Percentiles rank a stretch among this genome's conserved stretches.
Conservation (phyloP, 1,284 basidiomycete genomes). For the Schizophyllum amplum region DNA sequence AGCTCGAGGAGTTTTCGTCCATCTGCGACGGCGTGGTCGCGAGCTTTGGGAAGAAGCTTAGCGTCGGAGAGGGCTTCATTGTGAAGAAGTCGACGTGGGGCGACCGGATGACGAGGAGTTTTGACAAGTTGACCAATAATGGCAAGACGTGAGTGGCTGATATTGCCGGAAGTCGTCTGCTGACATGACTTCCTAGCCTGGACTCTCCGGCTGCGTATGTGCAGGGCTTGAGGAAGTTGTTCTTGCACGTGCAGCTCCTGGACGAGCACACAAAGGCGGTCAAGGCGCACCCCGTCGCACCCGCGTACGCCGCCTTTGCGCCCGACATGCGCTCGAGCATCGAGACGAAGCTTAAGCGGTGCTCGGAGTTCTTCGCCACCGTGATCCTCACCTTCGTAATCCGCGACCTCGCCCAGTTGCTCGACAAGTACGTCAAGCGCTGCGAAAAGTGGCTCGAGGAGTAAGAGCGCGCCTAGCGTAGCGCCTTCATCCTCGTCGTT, state of each 20-base stretch:
- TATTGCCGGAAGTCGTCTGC: no score
- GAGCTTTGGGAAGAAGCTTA: constrained; percentile 83
- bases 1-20: constrained; percentile 62
- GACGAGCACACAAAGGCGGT: constrained; percentile 83
- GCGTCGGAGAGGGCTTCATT: constrained; percentile 77
- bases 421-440: constrained; percentile 90
- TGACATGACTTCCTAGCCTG: no score
- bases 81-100: constrained; percentile 75
- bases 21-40: constrained; percentile 83
- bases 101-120: constrained; percentile 52
- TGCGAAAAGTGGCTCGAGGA: constrained; percentile 84
- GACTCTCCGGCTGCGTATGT: constrained; percentile 87
- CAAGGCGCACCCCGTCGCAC: constrained; percentile 52
- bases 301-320: constrained; percentile 65
- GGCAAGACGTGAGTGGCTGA: constrained; percentile 74
- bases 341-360: constrained; percentile 69
- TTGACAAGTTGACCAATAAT: constrained; percentile 82
- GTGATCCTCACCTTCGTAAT: constrained; percentile 91
- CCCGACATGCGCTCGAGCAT: constrained; percentile 53
- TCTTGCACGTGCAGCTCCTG: constrained; percentile 69
- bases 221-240: constrained; percentile 69
- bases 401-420: constrained; percentile 71
- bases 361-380: constrained; percentile 86
- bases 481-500: constrained; percentile 4
- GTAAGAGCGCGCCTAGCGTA: constrained; percentile 20